Evolutionary conservation across 2,329 filamentous ascomycete species (phyloP), one percentile per base, ranked within the genome.

Genomic region (Neonectria punicea): DNA sequence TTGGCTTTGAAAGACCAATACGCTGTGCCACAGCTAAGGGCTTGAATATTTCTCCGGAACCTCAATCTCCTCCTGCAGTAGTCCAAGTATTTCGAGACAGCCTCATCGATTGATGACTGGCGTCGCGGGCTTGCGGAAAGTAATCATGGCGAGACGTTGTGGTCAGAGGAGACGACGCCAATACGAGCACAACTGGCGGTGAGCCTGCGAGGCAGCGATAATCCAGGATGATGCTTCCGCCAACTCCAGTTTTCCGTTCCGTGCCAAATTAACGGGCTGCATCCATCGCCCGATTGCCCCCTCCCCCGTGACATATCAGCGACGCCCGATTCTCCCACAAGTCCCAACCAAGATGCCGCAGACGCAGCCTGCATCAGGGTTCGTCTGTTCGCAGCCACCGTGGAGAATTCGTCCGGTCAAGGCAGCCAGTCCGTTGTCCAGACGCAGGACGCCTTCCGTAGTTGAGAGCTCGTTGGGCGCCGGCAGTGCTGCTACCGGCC

Each of bases 51-150:
- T 43, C 34, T 50, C 53, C 57, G 46, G 44, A 47, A 50, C 39
- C 47, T 56, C 61, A 70, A 70, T 70, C 46, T 70, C 69, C 69
- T 70, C 69, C 67, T 70, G 67, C 69, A 70, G 69, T 70, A 70
- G 69, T 61, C 36, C 50, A n/a, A 59, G 47, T 46, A 41, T 61
- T 34, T 61, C 59, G 59, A 61, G 60, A 66, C 57, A 67, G 59
- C 65, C 62, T 69, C 67, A 64, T 66, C 41, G 22, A 54, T 53
- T 62, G 46, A 53, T 67, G 22, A 58, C 54, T 51, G 63, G 66
- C 67, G 57, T 59, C 44, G 30, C 53, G 28, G 58, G 25, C 39
- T 59, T 62, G 53, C 56, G 63, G 47, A 53, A n/a, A 57, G 47
- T 61, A 61, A 59, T 58, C 65, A 56, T 69, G 66, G 51, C 39